Conservation (phyloP, 2,329 filamentous ascomycete species). For the Myotisia sp. region DNA sequence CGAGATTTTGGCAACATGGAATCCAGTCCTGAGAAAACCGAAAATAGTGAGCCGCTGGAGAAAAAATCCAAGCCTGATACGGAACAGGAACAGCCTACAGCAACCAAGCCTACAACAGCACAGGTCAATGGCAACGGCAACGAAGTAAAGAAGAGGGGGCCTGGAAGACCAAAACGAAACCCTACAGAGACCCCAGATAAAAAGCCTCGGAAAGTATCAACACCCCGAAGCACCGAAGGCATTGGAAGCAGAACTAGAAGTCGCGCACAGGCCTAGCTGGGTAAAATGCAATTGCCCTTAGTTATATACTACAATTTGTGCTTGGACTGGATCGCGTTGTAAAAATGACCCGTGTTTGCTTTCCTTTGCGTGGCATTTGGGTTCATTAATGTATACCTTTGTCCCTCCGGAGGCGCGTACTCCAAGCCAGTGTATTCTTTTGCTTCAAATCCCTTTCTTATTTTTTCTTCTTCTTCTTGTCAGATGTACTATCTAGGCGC, state of each 20-base stretch:
- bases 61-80: constrained; percentile 25
- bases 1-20: constrained; percentile 14
- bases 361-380: no score
- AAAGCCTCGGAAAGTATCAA: constrained; percentile 15
- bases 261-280: constrained; percentile 25
- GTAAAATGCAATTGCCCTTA: no score
- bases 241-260: constrained; percentile 28
- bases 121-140: constrained; percentile 10
- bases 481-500: no score
- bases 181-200: no score
- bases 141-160: constrained; percentile 19
- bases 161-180: constrained; percentile 18
- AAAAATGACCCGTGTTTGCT: no score
- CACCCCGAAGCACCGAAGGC: constrained; percentile 17
- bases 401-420: no score
- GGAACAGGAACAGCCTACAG: constrained; percentile 11
- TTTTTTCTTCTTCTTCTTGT: no score
- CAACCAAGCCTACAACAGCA: constrained; percentile 8
- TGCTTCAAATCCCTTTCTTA: no score
- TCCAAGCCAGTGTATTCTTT: no score
- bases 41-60: constrained; percentile 14
- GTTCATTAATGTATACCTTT: no score
- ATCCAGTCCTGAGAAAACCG: neutral
- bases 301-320: no score
- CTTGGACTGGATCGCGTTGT: no score